phyloP scores from a whole-genome alignment of 1,284 basidiomycete genomes.

The Trametes versicolor region DNA sequence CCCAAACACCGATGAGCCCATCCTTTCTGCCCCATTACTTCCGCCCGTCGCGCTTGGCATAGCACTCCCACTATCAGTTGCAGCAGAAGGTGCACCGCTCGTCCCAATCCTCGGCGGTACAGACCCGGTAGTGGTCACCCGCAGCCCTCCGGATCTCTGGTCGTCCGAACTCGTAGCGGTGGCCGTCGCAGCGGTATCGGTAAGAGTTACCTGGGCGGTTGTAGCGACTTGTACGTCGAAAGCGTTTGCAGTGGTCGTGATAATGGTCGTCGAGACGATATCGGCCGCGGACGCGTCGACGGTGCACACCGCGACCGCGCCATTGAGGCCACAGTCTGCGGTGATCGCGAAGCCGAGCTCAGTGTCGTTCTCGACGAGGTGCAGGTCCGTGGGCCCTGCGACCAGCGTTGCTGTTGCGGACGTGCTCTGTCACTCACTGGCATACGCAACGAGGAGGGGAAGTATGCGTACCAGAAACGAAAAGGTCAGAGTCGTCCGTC shows the following conservation, averaged over 20 bases:
- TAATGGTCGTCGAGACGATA: conserved; percentile 19
- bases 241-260: conserved; percentile 30
- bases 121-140: not conserved
- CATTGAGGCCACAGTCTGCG: conserved; percentile 38
- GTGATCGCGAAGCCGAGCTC: conserved; percentile 21
- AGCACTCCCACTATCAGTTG: not conserved
- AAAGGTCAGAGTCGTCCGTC: conserved; percentile 43
- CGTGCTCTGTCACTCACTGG: not conserved
- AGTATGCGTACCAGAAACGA: conserved; percentile 48
- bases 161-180: not conserved
- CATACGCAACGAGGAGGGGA: not conserved
- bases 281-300: conserved; percentile 10
- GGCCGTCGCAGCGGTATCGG: too few relatives aligned
- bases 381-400: conserved; percentile 36
- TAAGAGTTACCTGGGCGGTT: conserved; percentile 5
- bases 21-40: not conserved
- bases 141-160: not conserved
- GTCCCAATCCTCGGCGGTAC: not conserved
- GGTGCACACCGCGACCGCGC: conserved; percentile 31
- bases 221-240: conserved; percentile 38
- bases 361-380: conserved; percentile 34
- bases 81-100: not conserved
- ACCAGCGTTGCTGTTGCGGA: conserved; percentile 40
- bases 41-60: not conserved
- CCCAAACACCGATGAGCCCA: not conserved